phyloP scores from a whole-genome alignment of 768 basidiomycete species.

The Tulasnella sp. region DNA sequence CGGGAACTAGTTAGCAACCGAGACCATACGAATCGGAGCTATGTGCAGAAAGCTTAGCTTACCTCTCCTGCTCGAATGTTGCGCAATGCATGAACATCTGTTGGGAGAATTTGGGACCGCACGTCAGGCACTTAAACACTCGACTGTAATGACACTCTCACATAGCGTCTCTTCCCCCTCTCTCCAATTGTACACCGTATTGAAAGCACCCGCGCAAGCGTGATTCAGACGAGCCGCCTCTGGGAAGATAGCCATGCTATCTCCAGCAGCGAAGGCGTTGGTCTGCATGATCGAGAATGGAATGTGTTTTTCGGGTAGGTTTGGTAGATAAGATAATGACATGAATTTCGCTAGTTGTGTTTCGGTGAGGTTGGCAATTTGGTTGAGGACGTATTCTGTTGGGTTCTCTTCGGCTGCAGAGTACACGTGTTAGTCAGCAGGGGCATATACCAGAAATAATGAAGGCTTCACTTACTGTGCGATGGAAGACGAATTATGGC shows the following conservation, averaged over 20 bases:
- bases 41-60: constrained; percentile 10
- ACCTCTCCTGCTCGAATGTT: constrained; percentile 47
- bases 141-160: not conserved
- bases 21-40: not conserved
- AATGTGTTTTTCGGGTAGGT: not conserved
- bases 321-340: not conserved
- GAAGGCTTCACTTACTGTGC: not conserved
- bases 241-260: constrained; percentile 49
- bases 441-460: not conserved
- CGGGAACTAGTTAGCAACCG: not conserved
- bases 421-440: not conserved
- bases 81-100: constrained; percentile 55
- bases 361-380: not conserved
- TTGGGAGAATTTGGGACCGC: constrained; percentile 21
- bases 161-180: constrained; percentile 7
- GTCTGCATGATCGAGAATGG: constrained; percentile 4
- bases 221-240: constrained; percentile 60
- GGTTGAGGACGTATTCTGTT: not conserved
- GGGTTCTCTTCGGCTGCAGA: not conserved
- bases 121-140: not conserved
- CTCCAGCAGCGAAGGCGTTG: constrained; percentile 1
- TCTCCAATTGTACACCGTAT: constrained; percentile 49
- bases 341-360: not conserved
- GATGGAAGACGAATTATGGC: not conserved
- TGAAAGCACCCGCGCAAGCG: constrained; percentile 60